Conservation (phyloP, 2,329 filamentous ascomycete genomes). For the Chrysosporium keratinophilum region DNA sequence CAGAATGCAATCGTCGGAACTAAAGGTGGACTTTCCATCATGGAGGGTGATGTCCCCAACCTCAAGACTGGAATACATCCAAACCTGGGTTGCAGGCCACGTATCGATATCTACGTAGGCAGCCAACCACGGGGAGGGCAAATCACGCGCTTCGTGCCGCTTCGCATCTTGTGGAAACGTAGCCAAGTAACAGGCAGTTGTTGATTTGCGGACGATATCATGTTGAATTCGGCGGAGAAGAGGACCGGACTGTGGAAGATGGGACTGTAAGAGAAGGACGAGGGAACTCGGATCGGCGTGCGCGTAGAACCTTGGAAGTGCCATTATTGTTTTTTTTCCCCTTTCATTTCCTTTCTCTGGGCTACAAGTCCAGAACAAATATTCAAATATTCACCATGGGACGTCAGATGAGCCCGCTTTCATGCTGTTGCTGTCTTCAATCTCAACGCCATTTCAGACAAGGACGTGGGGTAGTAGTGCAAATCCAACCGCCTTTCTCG, state of each 20-base stretch:
- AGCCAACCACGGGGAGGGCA: slow-evolving; percentile 29
- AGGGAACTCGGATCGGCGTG: slow-evolving; percentile 14
- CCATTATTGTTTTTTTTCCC: neutral
- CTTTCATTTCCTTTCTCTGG: neutral
- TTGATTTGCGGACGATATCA: slow-evolving; percentile 23
- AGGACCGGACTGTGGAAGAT: slow-evolving; percentile 31
- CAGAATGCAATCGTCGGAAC: slow-evolving; percentile 8
- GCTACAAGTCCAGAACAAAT: neutral
- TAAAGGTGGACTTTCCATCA: slow-evolving; percentile 2
- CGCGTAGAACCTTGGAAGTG: slow-evolving; percentile 11
- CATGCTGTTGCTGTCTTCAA: too few relatives aligned
- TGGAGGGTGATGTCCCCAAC: slow-evolving; percentile 13
- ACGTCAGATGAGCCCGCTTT: neutral
- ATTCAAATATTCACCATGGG: neutral
- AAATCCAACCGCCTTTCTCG: too few relatives aligned
- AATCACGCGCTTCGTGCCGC: neutral
- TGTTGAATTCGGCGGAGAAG: slow-evolving; percentile 34
- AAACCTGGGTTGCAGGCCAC: slow-evolving; percentile 34
- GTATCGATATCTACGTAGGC: slow-evolving; percentile 33
- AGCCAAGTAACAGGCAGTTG: slow-evolving; percentile 27
- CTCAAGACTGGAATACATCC: slow-evolving; percentile 35
- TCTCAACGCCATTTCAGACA: too few relatives aligned
- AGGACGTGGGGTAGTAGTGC: too few relatives aligned
- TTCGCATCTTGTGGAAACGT: slow-evolving; percentile 23
- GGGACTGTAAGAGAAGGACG: slow-evolving; percentile 24